phyloP scores from a whole-genome alignment of 208 protist genomes.

The Acanthamoeba healyi region DNA sequence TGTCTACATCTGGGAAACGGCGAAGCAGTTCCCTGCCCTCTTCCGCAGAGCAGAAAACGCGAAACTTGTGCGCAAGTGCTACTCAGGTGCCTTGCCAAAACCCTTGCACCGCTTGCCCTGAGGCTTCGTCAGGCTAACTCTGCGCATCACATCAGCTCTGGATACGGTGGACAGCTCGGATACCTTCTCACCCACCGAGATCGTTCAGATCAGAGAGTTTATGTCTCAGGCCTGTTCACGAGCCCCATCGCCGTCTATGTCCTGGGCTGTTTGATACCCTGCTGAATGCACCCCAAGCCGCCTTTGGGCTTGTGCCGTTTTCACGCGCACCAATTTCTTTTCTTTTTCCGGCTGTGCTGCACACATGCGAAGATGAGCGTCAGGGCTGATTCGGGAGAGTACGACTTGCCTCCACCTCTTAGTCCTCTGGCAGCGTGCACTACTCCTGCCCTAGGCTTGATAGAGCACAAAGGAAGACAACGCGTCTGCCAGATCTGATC shows the following conservation, averaged over 20 bases:
- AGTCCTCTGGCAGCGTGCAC: neutral
- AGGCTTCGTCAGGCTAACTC: neutral
- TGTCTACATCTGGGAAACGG: constrained; percentile 27
- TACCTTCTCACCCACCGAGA: neutral
- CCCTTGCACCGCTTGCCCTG: too few relatives aligned
- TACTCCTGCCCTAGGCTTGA: neutral
- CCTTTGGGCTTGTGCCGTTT: too few relatives aligned
- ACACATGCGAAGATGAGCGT: constrained; percentile 30
- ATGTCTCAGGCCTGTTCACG: neutral
- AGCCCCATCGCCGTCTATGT: neutral
- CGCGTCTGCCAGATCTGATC: too few relatives aligned
- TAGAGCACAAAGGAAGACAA: too few relatives aligned
- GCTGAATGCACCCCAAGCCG: neutral
- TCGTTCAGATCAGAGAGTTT: neutral
- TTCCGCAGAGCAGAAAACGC: neutral
- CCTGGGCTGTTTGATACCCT: neutral
- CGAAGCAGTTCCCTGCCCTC: neutral
- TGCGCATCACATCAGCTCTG: neutral
- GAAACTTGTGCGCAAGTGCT: neutral
- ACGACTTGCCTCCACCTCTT: neutral
- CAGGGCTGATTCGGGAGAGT: constrained; percentile 16
- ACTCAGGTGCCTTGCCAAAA: neutral
- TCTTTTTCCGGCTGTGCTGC: neutral
- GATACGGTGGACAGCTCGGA: neutral
- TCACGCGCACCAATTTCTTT: neutral